These are phyloP conservation scores for Penicillium sp. DNA, from an alignment of 2,329 filamentous ascomycete genomes.

Conservation along the genomic window DNA sequence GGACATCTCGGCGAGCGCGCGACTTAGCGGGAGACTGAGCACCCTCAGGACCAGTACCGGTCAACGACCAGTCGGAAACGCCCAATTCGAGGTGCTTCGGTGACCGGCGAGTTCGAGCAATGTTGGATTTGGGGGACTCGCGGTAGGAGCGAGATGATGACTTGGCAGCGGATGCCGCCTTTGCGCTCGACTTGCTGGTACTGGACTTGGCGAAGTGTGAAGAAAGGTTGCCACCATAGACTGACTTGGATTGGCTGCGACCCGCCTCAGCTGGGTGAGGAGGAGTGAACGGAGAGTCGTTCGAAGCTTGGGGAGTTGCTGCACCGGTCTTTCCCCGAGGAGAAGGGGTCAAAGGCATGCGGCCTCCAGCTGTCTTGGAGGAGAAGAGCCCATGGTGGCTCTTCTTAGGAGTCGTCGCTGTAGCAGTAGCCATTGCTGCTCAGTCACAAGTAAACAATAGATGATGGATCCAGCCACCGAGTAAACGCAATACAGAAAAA, in stretches of 20 bases:
- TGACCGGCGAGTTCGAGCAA: constrained; percentile 64
- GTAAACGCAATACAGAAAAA: constrained; percentile 17
- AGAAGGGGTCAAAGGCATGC: constrained; percentile 91
- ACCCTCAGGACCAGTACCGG: constrained; percentile 67
- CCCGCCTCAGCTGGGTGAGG: constrained; percentile 57
- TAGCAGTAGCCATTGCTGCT: constrained; percentile 70
- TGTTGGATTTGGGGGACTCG: constrained; percentile 96
- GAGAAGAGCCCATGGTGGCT: constrained; percentile 92
- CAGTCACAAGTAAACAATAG: constrained; percentile 15
- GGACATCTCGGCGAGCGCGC: constrained; percentile 55
- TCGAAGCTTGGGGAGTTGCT: constrained; percentile 45
- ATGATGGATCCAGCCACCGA: constrained; percentile 21
- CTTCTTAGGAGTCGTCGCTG: constrained; percentile 88
- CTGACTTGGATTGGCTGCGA: constrained; percentile 62
- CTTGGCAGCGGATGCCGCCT: constrained; percentile 36
- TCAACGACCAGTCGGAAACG: constrained; percentile 87
- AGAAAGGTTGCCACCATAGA: constrained; percentile 76
- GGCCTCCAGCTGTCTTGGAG: constrained; percentile 86
- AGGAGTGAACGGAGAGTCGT: constrained; percentile 71
- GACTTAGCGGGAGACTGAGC: constrained; percentile 62
- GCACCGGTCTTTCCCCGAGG: constrained; percentile 61
- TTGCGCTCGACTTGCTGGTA: constrained; percentile 29
- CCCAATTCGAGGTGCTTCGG: constrained; percentile 87
- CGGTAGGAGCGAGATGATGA: constrained; percentile 56
- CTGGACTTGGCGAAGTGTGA: constrained; percentile 54